phyloP scores from a whole-genome alignment of 2,329 filamentous ascomycete genomes.

The Trichoderma atroviride region DNA sequence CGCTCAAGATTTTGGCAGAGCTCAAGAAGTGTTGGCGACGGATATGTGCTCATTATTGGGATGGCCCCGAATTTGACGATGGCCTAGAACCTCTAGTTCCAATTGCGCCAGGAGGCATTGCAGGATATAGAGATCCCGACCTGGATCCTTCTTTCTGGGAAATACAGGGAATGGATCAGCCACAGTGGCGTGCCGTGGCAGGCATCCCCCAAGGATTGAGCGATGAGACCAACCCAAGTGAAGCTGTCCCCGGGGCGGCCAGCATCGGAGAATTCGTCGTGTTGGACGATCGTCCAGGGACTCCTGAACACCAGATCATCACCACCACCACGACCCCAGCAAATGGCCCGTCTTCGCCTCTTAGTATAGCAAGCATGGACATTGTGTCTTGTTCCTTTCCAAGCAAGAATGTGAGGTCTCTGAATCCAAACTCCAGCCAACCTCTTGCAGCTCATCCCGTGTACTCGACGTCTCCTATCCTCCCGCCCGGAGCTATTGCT shows the following conservation, averaged over 20 bases:
- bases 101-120: conserved; percentile 75
- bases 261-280: conserved; percentile 52
- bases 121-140: conserved; percentile 59
- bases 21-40: conserved; percentile 97
- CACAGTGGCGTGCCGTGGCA: conserved; percentile 44
- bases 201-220: conserved; percentile 33
- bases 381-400: conserved; percentile 67
- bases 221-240: conserved; percentile 45
- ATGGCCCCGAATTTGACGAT: conserved; percentile 68
- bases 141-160: conserved; percentile 60
- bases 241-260: conserved; percentile 50
- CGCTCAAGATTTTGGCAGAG: conserved; percentile 85
- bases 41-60: conserved; percentile 89
- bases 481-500: conserved; percentile 54
- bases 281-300: conserved; percentile 49
- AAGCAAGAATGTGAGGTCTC: conserved; percentile 50
- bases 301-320: conserved; percentile 46
- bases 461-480: conserved; percentile 53
- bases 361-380: conserved; percentile 62
- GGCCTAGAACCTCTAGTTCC: conserved; percentile 64
- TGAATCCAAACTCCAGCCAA: conserved; percentile 46
- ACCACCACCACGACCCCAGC: conserved; percentile 30
- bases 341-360: conserved; percentile 49
- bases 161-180: conserved; percentile 46
- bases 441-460: conserved; percentile 59